A percentile compares a stretch with the other conserved stretches of the same genome.
Conservation (phyloP, 805 yeast genomes). For the Peterozyma toletana region DNA sequence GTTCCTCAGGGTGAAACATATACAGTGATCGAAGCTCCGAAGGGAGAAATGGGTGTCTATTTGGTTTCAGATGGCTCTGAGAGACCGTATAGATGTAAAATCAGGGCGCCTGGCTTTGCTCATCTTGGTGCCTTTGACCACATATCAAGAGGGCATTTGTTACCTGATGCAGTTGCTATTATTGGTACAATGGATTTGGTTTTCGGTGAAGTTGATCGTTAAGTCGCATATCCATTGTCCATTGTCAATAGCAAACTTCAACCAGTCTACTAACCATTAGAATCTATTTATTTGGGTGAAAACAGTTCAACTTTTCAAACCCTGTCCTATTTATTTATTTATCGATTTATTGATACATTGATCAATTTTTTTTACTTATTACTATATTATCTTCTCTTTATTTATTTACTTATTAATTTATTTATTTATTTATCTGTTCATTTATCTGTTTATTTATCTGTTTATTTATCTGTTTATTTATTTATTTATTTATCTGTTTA, state of each 20-base stretch:
- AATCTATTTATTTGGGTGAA: neutral
- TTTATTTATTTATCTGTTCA: too few relatives aligned
- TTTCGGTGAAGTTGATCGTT: conserved; percentile 92
- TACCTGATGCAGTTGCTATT: conserved; percentile 90
- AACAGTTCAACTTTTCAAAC: neutral
- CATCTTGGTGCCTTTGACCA: conserved; percentile 87
- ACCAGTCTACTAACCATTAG: neutral
- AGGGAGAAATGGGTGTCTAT: conserved; percentile 92
- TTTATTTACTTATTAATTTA: too few relatives aligned
- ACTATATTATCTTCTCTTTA: neutral
- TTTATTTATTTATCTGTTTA: too few relatives aligned
- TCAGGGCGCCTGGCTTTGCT: conserved; percentile 92
- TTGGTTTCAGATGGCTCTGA: conserved; percentile 85
- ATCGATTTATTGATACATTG: conserved; percentile 2
- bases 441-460: too few relatives aligned
- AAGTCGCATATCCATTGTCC: conserved; percentile 9
- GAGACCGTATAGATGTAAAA: conserved; percentile 87
- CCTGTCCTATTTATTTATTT: neutral
- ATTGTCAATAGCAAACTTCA: neutral
- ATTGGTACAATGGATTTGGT: conserved; percentile 95
- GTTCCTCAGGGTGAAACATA: conserved; percentile 91
- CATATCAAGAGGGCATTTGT: conserved; percentile 75
- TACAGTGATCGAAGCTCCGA: conserved; percentile 89
- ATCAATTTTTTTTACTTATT: conserved; percentile 2
- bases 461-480: too few relatives aligned